A percentile compares a stretch with the other conserved stretches of the same genome.
Conservation (phyloP, 306 rosid genomes). For the Lablab purpureus region DNA sequence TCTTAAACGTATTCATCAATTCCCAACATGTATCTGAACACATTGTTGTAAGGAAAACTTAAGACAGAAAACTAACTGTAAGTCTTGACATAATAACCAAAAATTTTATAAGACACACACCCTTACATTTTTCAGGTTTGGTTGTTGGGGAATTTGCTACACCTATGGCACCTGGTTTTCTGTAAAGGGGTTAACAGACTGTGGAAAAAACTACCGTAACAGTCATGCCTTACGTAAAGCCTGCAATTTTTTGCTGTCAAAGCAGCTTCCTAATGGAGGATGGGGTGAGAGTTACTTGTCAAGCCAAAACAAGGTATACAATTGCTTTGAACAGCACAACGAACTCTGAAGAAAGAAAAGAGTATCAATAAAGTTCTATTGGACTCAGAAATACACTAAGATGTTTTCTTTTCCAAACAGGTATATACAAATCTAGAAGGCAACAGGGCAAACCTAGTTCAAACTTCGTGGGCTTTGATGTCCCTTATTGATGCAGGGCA, state of each 20-base stretch:
- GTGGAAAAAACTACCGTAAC: constrained; percentile 54
- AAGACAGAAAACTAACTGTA: no score
- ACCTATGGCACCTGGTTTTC: constrained; percentile 79
- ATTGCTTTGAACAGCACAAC: background rate
- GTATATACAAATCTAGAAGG: constrained; percentile 69
- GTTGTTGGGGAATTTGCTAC: constrained; percentile 85
- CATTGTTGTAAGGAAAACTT: no score
- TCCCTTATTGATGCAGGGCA: constrained; percentile 77
- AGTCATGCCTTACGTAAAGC: constrained; percentile 61
- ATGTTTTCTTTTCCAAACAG: constrained; percentile 39
- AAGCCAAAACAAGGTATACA: constrained; percentile 61
- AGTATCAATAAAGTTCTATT: background rate
- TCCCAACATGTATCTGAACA: no score
- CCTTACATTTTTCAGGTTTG: constrained; percentile 56
- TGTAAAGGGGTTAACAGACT: constrained; percentile 56
- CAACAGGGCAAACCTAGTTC: constrained; percentile 61
- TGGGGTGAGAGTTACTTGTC: constrained; percentile 92
- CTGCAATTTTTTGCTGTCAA: constrained; percentile 64
- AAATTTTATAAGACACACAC: background rate
- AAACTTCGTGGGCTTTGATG: constrained; percentile 77
- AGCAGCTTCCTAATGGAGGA: constrained; percentile 72
- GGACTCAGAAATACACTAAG: background rate
- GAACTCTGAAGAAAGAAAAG: background rate
- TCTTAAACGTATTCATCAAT: no score
- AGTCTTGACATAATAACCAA: no score